A percentile compares a stretch with the other conserved stretches of the same genome.
These are phyloP conservation scores for Tanozyma kutaoensis DNA, from an alignment of 805 yeast species.

Conservation along the genomic window DNA sequence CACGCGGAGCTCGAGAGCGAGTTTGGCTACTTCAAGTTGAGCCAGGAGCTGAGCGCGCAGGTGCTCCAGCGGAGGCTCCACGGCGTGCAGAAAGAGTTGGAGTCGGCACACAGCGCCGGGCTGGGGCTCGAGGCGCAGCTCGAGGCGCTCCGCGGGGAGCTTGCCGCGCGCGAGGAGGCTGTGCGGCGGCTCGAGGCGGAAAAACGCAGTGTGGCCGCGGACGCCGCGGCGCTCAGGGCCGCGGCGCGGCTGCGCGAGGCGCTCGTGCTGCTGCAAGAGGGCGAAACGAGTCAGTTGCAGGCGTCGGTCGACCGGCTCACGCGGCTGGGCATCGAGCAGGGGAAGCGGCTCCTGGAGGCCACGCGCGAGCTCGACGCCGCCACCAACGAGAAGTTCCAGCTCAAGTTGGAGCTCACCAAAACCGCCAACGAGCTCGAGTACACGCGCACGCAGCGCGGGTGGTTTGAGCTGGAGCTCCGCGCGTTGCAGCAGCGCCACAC, in stretches of 20 bases:
- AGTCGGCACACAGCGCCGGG: not conserved
- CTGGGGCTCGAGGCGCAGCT: not conserved
- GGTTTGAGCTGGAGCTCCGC: constrained; percentile 27
- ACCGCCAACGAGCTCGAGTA: constrained; percentile 19
- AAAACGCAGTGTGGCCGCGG: no score
- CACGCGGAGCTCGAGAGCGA: constrained; percentile 17
- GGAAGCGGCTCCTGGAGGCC: constrained; percentile 18
- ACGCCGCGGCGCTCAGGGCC: no score
- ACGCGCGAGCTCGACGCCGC: constrained; percentile 22
- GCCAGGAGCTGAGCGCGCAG: constrained; percentile 18
- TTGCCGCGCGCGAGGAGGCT: not conserved
- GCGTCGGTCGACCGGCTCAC: constrained; percentile 16
- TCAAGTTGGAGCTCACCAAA: constrained; percentile 22
- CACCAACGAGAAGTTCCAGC: constrained; percentile 21
- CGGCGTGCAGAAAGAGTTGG: no score
- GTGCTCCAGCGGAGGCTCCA: no score
- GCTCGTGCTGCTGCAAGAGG: constrained; percentile 4
- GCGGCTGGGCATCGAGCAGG: constrained; percentile 20
- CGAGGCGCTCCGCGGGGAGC: not conserved
- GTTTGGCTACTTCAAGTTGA: constrained; percentile 17
- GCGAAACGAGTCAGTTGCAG: constrained; percentile 13
- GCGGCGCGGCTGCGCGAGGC: no score
- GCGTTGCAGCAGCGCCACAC: constrained; percentile 21
- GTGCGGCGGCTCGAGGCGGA: no score
- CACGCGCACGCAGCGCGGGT: constrained; percentile 19